Evolutionary conservation across 768 basidiomycete species (phyloP).

Genomic region (Sporobolomyces roseus): DNA sequence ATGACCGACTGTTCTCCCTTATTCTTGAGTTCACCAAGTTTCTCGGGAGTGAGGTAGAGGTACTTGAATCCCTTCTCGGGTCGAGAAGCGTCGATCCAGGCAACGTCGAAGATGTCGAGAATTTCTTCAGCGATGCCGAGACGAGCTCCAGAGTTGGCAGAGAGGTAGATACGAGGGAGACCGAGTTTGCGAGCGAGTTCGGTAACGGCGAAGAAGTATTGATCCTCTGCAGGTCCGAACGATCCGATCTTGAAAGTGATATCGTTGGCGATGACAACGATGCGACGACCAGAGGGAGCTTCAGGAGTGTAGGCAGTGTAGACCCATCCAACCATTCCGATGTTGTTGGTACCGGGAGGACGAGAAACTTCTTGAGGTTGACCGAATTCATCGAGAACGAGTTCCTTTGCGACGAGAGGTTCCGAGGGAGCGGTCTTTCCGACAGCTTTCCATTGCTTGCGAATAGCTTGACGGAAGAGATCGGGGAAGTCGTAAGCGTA

Average conservation of each 20-base stretch:
- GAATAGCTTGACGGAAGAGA: constrained; percentile 92
- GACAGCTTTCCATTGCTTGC: constrained; percentile 76
- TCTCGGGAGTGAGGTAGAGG: constrained; percentile 89
- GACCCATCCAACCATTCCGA: constrained; percentile 98
- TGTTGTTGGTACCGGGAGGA: constrained; percentile 86
- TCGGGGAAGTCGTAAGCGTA: constrained; percentile 99
- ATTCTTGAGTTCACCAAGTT: constrained; percentile 80
- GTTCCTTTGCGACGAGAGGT: constrained; percentile 76
- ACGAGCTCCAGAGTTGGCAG: constrained; percentile 97
- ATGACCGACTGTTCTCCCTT: constrained; percentile 73
- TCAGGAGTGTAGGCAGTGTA: constrained; percentile 89
- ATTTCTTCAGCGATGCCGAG: constrained; percentile 93
- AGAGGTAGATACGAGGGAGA: constrained; percentile 91
- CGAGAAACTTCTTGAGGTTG: constrained; percentile 84
- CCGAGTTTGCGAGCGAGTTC: constrained; percentile 85
- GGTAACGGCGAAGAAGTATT: constrained; percentile 92
- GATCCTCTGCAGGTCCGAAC: constrained; percentile 91
- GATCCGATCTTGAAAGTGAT: constrained; percentile 99
- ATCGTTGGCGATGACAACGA: constrained; percentile 91
- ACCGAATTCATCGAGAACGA: constrained; percentile 90
- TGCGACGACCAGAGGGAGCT: constrained; percentile 77
- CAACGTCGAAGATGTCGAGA: constrained; percentile 77
- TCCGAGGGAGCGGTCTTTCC: constrained; percentile 70
- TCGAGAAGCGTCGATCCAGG: constrained; percentile 74
- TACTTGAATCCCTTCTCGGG: constrained; percentile 97